Conservation (phyloP, 768 basidiomycete genomes). For the Calocybe gangraenosa region DNA sequence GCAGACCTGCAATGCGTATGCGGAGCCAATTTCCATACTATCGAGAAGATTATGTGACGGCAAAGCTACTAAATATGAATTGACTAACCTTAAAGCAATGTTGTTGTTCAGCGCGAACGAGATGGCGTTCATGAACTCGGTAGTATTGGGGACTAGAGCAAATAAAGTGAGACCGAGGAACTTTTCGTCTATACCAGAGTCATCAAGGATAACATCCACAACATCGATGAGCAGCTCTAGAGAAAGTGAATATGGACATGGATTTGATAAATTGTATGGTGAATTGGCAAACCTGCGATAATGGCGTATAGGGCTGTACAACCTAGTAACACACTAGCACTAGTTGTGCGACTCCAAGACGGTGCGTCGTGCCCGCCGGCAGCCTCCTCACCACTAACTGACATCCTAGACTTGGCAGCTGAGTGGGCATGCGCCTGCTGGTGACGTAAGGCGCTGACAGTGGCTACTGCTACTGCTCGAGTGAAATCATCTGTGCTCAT, state of each 20-base stretch:
- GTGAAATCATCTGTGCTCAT: conserved; percentile 89
- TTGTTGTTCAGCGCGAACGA: conserved; percentile 97
- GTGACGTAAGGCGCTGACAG: conserved; percentile 85
- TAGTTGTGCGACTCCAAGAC: conserved; percentile 89
- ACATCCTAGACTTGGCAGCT: conserved; percentile 41
- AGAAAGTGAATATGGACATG: conserved; percentile 5
- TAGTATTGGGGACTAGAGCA: conserved; percentile 96
- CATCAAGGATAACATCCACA: conserved; percentile 88
- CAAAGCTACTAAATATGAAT: not conserved
- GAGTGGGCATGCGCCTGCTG: conserved; percentile 57
- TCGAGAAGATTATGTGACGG: not conserved
- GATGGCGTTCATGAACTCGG: conserved; percentile 99
- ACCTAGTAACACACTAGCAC: conserved; percentile 81
- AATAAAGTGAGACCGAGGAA: conserved; percentile 96
- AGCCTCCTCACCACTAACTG: conserved; percentile 39
- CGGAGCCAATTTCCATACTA: conserved; percentile 99
- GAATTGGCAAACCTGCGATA: conserved; percentile 70
- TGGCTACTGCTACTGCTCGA: conserved; percentile 89
- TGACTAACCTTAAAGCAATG: conserved; percentile 81
- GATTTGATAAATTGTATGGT: not conserved
- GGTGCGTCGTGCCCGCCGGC: conserved; percentile 93
- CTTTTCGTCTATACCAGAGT: conserved; percentile 93
- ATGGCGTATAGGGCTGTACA: conserved; percentile 93
- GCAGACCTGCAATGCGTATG: conserved; percentile 97
- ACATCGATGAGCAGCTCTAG: conserved; percentile 92